A percentile compares a stretch with the other conserved stretches of the same genome.
These are phyloP conservation scores for Musa beccarii DNA, from an alignment of 176 grass and related monocot species.

Conservation along the genomic window DNA sequence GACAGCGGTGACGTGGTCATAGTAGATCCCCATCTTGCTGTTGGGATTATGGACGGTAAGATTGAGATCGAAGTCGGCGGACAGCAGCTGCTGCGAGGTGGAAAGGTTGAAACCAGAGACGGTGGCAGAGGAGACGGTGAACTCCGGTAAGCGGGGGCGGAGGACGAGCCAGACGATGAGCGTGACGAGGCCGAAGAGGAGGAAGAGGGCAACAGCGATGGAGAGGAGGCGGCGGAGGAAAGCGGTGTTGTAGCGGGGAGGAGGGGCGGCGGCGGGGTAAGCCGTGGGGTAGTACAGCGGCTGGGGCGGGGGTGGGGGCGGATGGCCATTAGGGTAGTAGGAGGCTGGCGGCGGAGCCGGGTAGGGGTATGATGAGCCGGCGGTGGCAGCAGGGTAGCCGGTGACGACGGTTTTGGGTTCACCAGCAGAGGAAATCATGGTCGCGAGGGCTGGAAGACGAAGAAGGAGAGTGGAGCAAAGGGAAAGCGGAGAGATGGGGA, in stretches of 20 bases:
- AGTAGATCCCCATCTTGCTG: conserved; percentile 60
- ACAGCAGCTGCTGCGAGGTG: conserved; percentile 35
- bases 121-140: conserved; percentile 48
- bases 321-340: conserved; percentile 23
- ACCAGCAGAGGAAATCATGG: conserved; percentile 9
- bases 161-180: conserved; percentile 89
- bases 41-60: conserved; percentile 67
- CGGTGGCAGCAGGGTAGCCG: background rate
- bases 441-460: too few species aligned
- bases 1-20: conserved; percentile 33
- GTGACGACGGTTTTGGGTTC: conserved; percentile 32
- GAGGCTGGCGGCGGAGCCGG: conserved; percentile 21
- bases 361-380: conserved; percentile 24
- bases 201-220: conserved; percentile 38
- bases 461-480: background rate
- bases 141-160: conserved; percentile 51
- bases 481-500: background rate
- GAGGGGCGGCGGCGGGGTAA: background rate
- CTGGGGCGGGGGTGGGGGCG: conserved; percentile 23
- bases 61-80: conserved; percentile 45
- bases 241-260: conserved; percentile 1
- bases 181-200: conserved; percentile 51
- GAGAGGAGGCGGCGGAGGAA: conserved; percentile 60
- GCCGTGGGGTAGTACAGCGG: conserved; percentile 25
- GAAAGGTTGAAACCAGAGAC: conserved; percentile 52